Base-by-base conservation (phyloP, 768 basidiomycete genomes). In the Pulveroboletus ravenelii region DNA sequence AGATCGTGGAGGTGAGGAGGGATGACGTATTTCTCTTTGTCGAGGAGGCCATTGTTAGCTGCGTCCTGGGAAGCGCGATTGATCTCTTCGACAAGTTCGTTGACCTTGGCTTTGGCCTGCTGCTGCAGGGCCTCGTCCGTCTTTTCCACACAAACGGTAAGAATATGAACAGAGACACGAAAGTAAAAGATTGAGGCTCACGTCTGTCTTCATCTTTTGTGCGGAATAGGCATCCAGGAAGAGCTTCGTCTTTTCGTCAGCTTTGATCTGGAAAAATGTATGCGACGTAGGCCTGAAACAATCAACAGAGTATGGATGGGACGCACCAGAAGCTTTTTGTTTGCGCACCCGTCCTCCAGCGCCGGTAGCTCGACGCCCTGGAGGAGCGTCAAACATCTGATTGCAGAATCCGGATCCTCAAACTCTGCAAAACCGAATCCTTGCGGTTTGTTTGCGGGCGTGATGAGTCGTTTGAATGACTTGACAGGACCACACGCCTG, bases 361-460 rank as follows among this genome's bases (percentile, higher is more conserved):
- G 82, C 81, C 10, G 84, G 84, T 35, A 89, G 62, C 57, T 80
- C 80, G 39, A 82, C 70, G 15, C 78, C 74, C 61, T 88, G 82
- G 55, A 89, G 70, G 52, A 87, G 74, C 30, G 72, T 69, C 57
- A 87, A 69, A 38, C 84, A 90, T 54, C 94, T 78, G 53, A 94
- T 70, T 4, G 96, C 93, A 53, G 87, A 84, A 65, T 94, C 89
- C 13, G 95, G 91, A 48, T 94, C 94, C 65, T 94, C 89, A 64
- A 81, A 98, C 67, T 95, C 90, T 43, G 92, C 95, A 69, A 98
- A 99, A 10, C 94, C 96, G 64, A 98, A 98, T 3, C 92, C 93
- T 73, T 94, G 90, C 6, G 94, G 89, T 67, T 94, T 91, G 62
- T 94, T 91, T 15, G 89, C 85, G 23, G 93, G 90, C 2, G 93